Base-by-base conservation (phyloP, 1,284 basidiomycete genomes). In the Cutaneotrichosporon cutaneum region DNA sequence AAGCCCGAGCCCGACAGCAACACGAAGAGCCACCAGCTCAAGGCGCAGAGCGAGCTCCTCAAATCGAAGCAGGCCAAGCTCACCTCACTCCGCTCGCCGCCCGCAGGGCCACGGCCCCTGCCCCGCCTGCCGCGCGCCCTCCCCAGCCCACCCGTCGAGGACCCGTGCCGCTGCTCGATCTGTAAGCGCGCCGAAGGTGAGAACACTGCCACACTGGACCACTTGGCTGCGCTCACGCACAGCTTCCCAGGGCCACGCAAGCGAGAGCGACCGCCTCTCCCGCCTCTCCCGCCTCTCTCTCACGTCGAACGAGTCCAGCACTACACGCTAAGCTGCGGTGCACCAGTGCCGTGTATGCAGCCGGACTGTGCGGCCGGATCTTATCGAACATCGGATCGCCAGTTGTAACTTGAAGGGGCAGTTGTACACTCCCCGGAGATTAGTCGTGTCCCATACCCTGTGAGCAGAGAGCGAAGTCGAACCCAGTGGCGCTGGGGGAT, bases 401-500 rank as follows among this genome's bases (percentile, higher is more conserved):
- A 42, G 39, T 42, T 42, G 39, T 42, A 42, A 42, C 39, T 42
- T 42, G 18, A n/a, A 42, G 39, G 39, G 39, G 39, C 39, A 42
- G 39, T n/a, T 42, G 39, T 42, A 42, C 39, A 42, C 6, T 42
- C 35, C 35, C 30, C 11, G 35, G 16, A 36, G 35, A 36, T 36
- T 36, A 36, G 35, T 42, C 5, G 8, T 42, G n/a, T 7, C 16
- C 39, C 39, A n/a, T 42, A n/a, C 2, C 39, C 39, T n/a, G 39
- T 42, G 39, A 42, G 18, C 18, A 42, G 35, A 36, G 16, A 16
- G 35, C 35, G 35, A 36, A 13, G 35, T 36, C 9, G 10, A 36
- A 36, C 16, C 10, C 11, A 36, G 35, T 36, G 33, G 33, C 13
- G 33, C 13, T 9, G 33, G 13, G 13, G 6, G 35, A 14, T 13